Percentiles rank a stretch among this genome's conserved stretches.
phyloP scores from a whole-genome alignment of 2,329 filamentous ascomycete species.

The Fusarium sterilihyphosum region DNA sequence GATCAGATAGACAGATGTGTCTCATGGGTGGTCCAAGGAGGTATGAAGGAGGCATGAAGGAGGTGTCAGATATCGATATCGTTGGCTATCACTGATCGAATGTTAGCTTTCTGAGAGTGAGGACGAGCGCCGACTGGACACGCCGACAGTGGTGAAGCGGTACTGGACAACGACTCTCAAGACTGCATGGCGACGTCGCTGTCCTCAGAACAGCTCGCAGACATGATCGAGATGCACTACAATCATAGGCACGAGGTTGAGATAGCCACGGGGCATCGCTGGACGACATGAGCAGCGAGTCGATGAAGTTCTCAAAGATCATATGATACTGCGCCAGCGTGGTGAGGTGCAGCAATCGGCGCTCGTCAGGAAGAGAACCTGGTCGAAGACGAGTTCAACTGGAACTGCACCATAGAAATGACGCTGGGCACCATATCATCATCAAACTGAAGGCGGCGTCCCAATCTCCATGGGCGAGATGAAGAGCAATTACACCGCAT shows the following conservation, averaged over 20 bases:
- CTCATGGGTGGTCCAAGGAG: not conserved
- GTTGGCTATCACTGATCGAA: not conserved
- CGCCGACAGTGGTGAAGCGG: rapidly evolving
- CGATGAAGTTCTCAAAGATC: not conserved
- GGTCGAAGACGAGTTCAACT: too few relatives aligned
- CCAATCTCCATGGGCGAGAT: too few relatives aligned
- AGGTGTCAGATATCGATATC: not conserved
- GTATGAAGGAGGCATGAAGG: not conserved
- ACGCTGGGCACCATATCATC: too few relatives aligned
- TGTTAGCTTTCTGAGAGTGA: not conserved
- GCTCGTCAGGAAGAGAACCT: not conserved
- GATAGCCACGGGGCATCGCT: not conserved
- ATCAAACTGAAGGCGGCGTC: too few relatives aligned
- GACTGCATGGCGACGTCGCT: not conserved
- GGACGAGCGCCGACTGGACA: rapidly evolving
- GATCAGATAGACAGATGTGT: not conserved
- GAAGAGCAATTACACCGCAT: too few relatives aligned
- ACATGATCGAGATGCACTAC: not conserved
- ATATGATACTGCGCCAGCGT: not conserved
- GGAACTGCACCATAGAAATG: too few relatives aligned
- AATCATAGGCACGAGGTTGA: not conserved
- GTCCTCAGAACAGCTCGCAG: not conserved
- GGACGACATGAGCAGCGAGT: not conserved
- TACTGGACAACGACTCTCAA: rapidly evolving
- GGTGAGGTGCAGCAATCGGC: not conserved